Evolutionary conservation across 23 red algal species (phyloP).

Genomic region (Gracilaria gracilis): DNA sequence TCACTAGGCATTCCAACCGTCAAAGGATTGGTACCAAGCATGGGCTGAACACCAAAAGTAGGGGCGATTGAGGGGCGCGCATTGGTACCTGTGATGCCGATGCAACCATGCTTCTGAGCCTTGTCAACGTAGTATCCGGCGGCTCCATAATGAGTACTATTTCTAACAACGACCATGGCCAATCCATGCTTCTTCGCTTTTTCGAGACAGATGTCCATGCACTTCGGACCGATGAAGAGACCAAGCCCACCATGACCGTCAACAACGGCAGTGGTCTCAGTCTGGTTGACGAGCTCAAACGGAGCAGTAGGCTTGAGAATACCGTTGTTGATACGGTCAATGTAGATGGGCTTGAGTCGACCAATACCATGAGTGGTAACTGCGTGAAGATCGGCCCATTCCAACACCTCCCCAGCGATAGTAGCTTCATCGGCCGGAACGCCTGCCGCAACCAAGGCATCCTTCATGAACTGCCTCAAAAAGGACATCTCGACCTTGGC

Average conservation of each 20-base stretch:
- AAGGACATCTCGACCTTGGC: constrained; percentile 52
- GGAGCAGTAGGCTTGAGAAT: constrained; percentile 80
- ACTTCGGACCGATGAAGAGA: constrained; percentile 62
- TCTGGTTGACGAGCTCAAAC: constrained; percentile 70
- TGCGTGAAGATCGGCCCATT: constrained; percentile 65
- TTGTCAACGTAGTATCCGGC: constrained; percentile 66
- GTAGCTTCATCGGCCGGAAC: constrained; percentile 64
- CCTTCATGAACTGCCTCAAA: constrained; percentile 62
- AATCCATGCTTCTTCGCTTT: constrained; percentile 77
- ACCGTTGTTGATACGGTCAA: constrained; percentile 59
- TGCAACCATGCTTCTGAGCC: constrained; percentile 65
- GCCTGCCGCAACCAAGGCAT: constrained; percentile 57
- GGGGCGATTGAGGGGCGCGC: constrained; percentile 76
- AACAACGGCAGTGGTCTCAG: constrained; percentile 66
- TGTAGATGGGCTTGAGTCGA: constrained; percentile 78
- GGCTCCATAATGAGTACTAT: constrained; percentile 74
- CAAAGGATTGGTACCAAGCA: constrained; percentile 78
- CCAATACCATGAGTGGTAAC: constrained; percentile 74
- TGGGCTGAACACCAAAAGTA: constrained; percentile 69
- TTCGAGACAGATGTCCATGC: constrained; percentile 64
- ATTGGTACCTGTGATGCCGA: constrained; percentile 76
- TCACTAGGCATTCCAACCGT: constrained; percentile 66
- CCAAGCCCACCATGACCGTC: constrained; percentile 72
- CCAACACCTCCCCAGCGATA: constrained; percentile 61
- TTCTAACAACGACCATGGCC: constrained; percentile 66